These are phyloP conservation scores for Trypanosoma vivax DNA, from an alignment of 208 protist genomes.

Conservation along the genomic window DNA sequence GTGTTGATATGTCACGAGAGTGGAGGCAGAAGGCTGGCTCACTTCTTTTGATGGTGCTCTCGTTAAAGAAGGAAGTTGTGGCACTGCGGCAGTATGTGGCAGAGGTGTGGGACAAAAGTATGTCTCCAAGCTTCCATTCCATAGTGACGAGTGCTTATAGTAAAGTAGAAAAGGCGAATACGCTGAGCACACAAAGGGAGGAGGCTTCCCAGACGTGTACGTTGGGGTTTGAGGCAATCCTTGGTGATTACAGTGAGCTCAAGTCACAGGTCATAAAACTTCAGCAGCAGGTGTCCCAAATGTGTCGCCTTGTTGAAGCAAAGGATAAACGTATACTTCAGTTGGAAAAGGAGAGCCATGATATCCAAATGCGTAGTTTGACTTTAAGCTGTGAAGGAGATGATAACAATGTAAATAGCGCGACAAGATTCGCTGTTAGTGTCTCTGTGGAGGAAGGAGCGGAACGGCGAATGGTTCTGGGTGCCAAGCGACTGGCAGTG, in stretches of 20 bases:
- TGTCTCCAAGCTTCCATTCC: too few relatives aligned
- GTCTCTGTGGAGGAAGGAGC: slow-evolving; percentile 3
- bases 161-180: too few relatives aligned
- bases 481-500: slow-evolving; percentile 43
- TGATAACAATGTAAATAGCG: neutral
- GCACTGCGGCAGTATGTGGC: slow-evolving; percentile 58
- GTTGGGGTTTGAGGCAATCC: too few relatives aligned
- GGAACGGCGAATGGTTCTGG: slow-evolving; percentile 45
- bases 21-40: slow-evolving; percentile 30
- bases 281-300: slow-evolving; percentile 1
- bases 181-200: too few relatives aligned
- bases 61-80: slow-evolving; percentile 39
- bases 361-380: slow-evolving; percentile 26
- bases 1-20: slow-evolving; percentile 35
- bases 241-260: slow-evolving; percentile 21
- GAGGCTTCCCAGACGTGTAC: too few relatives aligned
- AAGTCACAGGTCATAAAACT: slow-evolving; percentile 12
- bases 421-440: neutral
- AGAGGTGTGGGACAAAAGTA: slow-evolving; percentile 56
- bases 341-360: slow-evolving; percentile 28
- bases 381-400: neutral
- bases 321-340: slow-evolving; percentile 19
- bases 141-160: too few relatives aligned
- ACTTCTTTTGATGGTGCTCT: slow-evolving; percentile 36
- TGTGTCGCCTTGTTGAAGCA: neutral